These are phyloP conservation scores for Pythium volutum DNA, from an alignment of 352 stramenopile genomes.

Conservation along the genomic window DNA sequence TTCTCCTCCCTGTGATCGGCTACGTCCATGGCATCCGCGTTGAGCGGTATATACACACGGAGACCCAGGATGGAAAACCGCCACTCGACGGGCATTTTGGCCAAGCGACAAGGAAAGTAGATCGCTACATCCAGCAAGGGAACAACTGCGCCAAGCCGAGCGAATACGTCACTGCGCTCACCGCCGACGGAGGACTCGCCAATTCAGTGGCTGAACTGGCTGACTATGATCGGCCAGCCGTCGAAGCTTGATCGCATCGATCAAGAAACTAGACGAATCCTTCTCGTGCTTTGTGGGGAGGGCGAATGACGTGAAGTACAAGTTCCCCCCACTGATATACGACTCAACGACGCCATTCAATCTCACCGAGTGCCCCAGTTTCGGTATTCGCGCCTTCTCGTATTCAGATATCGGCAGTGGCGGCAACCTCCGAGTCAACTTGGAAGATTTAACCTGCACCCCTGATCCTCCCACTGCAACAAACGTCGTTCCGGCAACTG, in stretches of 20 bases:
- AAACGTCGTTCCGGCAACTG: too few relatives aligned
- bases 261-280: not conserved
- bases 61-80: constrained; percentile 24
- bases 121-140: constrained; percentile 9
- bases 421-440: too few relatives aligned
- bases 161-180: constrained; percentile 12
- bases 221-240: not conserved
- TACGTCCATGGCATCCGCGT: constrained; percentile 15
- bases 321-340: not conserved
- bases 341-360: not conserved
- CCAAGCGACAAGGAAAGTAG: constrained; percentile 7
- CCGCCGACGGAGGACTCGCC: constrained; percentile 6
- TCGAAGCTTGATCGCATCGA: not conserved
- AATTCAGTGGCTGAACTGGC: constrained; percentile 16
- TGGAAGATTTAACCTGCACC: too few relatives aligned
- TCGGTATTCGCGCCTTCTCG: not conserved
- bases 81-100: constrained; percentile 23
- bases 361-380: not conserved
- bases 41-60: constrained; percentile 18
- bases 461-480: too few relatives aligned
- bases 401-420: not conserved
- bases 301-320: constrained; percentile 4
- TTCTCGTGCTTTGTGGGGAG: not conserved
- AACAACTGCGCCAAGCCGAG: constrained; percentile 15
- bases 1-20: constrained; percentile 18